Evolutionary conservation across 1,139 yeast genomes (phyloP), one percentile per base, ranked within the genome.

Genomic region (Eremothecium coryli): DNA sequence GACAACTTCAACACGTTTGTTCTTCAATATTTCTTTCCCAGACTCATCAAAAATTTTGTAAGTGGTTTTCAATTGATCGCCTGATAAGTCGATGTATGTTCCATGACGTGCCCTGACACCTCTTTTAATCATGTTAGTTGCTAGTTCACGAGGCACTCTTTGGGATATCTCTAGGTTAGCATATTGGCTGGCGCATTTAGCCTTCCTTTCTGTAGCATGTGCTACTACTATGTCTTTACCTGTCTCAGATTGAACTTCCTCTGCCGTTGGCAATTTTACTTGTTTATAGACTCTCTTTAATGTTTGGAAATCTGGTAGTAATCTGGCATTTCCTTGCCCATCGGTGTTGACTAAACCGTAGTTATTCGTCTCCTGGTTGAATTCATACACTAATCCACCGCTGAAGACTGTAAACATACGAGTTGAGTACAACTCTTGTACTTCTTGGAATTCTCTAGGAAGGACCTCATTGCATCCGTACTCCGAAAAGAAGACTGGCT

Each of bases 321-420:
- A 37, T 24, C 63, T 62, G 2, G 70, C 76, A 49, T 74, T 68
- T 0, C 88, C 90, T 31, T 68, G 63, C 3, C 51, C 51, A 39
- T 70, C 70, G 11, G 80, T 58, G 36, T 73, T 71, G 2, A 90
- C 94, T 27, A 90, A 65, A 0, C 98, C 98, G 59, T 90, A 90
- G 52, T 82, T 75, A 54, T 86, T 86, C 17, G 80, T 73, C 52
- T 85, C 97, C 57, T 86, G 90, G 2, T 93, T 73, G 59, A 71
- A 90, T 56, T 90, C 97, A 56, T 90, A 90, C 2, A 85, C 93
- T 38, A 90, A 65, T 0, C 98, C 98, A 6, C 98, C 98, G 40
- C 90, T 76, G 58, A 86, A 88, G 2, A 81, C 86, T 23, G 70
- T 68, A 23, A 77, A 64, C 96, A 90, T 85, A 42, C 79, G 73